phyloP scores from a whole-genome alignment of 306 rosid species.

The Acacia confusa region DNA sequence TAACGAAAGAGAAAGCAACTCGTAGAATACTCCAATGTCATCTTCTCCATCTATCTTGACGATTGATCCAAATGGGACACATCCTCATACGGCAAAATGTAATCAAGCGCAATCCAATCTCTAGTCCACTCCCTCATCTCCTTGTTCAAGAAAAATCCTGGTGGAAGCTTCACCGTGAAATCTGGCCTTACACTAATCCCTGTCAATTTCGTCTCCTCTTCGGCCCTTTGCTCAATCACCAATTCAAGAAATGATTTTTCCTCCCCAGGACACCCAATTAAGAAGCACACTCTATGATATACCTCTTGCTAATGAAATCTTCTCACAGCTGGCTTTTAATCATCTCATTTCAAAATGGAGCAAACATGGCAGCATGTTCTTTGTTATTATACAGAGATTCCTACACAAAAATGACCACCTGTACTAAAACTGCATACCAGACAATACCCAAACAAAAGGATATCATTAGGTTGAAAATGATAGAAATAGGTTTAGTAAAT shows the following conservation, averaged over 20 bases:
- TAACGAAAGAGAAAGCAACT: slow-evolving; percentile 63
- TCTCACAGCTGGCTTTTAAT: slow-evolving; percentile 89
- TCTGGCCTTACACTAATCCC: slow-evolving; percentile 77
- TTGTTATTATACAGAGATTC: slow-evolving; percentile 73
- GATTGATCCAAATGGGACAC: slow-evolving; percentile 62
- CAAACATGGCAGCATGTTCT: slow-evolving; percentile 76
- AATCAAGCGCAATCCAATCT: slow-evolving; percentile 90
- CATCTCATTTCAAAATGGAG: slow-evolving; percentile 97
- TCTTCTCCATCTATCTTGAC: slow-evolving; percentile 63
- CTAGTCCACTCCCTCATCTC: slow-evolving; percentile 93
- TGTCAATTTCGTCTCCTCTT: slow-evolving; percentile 54
- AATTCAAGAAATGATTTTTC: slow-evolving; percentile 70
- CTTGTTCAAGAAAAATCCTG: slow-evolving; percentile 69
- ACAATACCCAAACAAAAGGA: neutral
- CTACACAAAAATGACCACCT: slow-evolving; percentile 41
- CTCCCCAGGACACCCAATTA: slow-evolving; percentile 50
- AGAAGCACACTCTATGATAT: slow-evolving; percentile 27
- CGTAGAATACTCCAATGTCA: slow-evolving; percentile 47
- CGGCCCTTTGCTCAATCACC: slow-evolving; percentile 75
- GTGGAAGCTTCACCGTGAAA: slow-evolving; percentile 66
- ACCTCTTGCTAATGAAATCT: slow-evolving; percentile 92
- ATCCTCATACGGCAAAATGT: slow-evolving; percentile 71
- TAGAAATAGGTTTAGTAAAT: too few species aligned
- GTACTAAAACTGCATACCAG: slow-evolving; percentile 2
- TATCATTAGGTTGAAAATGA: too few species aligned